Base-by-base conservation (phyloP, 2,329 filamentous ascomycete species). In the Aureobasidium uvarum region DNA sequence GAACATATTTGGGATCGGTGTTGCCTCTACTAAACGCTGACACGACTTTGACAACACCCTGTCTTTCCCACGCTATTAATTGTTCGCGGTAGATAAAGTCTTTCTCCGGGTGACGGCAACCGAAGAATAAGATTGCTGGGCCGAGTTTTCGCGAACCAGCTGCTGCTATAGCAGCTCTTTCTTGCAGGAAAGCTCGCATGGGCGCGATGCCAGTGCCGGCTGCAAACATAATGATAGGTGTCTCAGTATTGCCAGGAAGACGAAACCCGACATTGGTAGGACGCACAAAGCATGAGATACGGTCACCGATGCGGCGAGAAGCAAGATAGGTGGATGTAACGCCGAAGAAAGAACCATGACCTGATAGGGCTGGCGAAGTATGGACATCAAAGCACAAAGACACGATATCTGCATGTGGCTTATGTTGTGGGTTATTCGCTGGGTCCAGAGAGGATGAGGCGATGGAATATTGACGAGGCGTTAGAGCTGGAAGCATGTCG, bases 371-470 rank as follows among this genome's bases (percentile, higher is more conserved):
- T 3, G 68, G 69, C 0, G 67, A 63, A n/a, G 36, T 48, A 52
- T 67, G 63, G 14, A 92, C 81, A 2, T 83, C 82, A 77, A 89
- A 90, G 2, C 88, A 91, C 33, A 92, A 80, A 83, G 66, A 66
- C 13, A 66, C 66, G 6, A 64, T 67, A 23, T 64, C 59, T n/a
- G 65, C 25, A 60, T 65, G 45, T 20, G 18, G 16, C 18, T 43
- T 58, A 20, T 28, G 13, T 10, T 58, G 54, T 5, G 54, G 54
- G 6, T 66, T 52, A 16, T 51, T 62, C 13, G 70, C 59, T 16
- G 70, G 63, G 7, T 54, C 31, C 8, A 54, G n/a, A 54, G 50
- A 38, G 1, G 70, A 72, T 7, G 70, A 72, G 8, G 69, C 68
- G 28, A 72, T 71, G 11, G 68, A 70, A 66, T 71, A 72, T 60